Percentiles rank a stretch among this genome's conserved stretches.
Conservation (phyloP, 192 early-diverging fungal genomes). For the Coemansia guatemalensis region DNA sequence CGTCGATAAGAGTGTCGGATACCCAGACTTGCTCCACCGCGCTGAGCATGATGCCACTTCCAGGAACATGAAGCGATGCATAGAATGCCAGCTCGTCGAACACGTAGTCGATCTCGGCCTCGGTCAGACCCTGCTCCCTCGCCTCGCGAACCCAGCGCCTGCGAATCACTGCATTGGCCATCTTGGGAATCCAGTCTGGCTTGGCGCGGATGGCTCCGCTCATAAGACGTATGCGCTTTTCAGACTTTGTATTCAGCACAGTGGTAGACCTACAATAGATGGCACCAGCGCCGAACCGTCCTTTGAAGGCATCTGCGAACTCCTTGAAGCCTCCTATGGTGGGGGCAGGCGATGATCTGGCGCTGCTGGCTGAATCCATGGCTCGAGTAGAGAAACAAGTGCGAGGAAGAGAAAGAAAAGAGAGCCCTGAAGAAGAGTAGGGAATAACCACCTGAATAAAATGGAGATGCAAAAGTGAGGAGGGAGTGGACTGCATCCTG, state of each 20-base stretch:
- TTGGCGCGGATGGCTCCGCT: conserved; percentile 54
- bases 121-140: conserved; percentile 27
- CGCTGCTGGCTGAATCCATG: neutral
- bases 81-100: conserved; percentile 51
- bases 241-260: conserved; percentile 20
- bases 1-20: conserved; percentile 38
- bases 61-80: conserved; percentile 25
- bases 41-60: conserved; percentile 19
- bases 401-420: neutral
- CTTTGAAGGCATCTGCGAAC: conserved; percentile 5
- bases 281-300: neutral
- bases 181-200: conserved; percentile 46
- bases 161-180: conserved; percentile 26
- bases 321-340: conserved; percentile 8
- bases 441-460: neutral
- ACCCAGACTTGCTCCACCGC: conserved; percentile 41
- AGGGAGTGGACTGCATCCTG: neutral
- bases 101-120: conserved; percentile 48
- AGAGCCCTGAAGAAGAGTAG: neutral
- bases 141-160: conserved; percentile 28
- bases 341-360: neutral
- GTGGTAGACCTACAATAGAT: conserved; percentile 4
- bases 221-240: conserved; percentile 35
- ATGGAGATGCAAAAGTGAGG: neutral
- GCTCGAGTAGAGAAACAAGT: neutral